phyloP scores from a whole-genome alignment of 108 stramenopile species.

The Nitzschia inconspicua region DNA sequence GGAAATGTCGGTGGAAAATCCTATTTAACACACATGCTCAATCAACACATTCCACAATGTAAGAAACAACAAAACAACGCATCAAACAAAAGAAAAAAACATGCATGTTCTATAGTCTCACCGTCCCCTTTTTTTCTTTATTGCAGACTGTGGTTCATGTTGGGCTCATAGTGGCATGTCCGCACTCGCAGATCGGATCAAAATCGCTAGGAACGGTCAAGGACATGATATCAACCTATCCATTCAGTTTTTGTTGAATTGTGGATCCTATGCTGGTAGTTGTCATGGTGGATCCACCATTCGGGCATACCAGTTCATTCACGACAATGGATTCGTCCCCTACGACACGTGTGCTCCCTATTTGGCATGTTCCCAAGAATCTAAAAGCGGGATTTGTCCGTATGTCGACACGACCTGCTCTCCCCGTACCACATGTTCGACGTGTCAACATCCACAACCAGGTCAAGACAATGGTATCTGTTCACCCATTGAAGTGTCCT shows the following conservation, averaged over 20 bases:
- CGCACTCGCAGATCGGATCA: constrained; percentile 88
- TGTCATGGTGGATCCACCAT: constrained; percentile 77
- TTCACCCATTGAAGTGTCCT: constrained; percentile 56
- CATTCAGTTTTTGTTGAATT: constrained; percentile 84
- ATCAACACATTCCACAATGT: constrained; percentile 90
- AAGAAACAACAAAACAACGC: too few species aligned
- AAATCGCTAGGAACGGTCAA: constrained; percentile 67
- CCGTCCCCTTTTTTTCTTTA: too few species aligned
- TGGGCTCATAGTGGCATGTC: constrained; percentile 86
- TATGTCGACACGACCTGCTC: constrained; percentile 76
- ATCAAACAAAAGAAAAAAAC: too few species aligned
- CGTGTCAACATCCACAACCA: constrained; percentile 40
- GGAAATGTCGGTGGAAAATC: constrained; percentile 72
- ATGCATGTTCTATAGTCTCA: too few species aligned
- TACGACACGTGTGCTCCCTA: constrained; percentile 85
- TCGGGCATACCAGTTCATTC: constrained; percentile 68
- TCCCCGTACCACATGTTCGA: constrained; percentile 69
- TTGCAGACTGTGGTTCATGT: constrained; percentile 64
- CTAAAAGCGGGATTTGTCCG: constrained; percentile 72
- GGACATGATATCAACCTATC: constrained; percentile 56
- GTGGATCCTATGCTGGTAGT: constrained; percentile 58
- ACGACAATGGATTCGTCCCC: constrained; percentile 48
- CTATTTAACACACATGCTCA: constrained; percentile 79
- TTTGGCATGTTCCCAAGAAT: constrained; percentile 79
- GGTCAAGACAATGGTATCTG: constrained; percentile 42